A percentile compares a stretch with the other conserved stretches of the same genome.
Conservation (phyloP, 1,284 basidiomycete species). For the Ustilago hordei region DNA sequence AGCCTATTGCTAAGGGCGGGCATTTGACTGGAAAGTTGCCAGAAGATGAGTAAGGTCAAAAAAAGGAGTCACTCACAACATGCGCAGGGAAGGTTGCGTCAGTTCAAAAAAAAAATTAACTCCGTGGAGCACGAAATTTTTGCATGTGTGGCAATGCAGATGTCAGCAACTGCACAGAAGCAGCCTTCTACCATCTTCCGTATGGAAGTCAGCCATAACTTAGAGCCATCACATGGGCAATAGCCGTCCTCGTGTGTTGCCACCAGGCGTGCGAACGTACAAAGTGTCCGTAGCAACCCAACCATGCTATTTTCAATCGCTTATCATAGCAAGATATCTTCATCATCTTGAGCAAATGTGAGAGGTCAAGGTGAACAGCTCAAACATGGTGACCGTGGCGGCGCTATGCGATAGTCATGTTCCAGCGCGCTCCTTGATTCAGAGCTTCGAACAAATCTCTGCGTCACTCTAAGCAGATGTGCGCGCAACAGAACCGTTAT, state of each 20-base stretch:
- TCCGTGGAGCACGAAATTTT: not conserved
- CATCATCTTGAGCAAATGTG: no score
- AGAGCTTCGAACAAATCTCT: not conserved
- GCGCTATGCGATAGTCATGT: not conserved
- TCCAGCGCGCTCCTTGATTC: not conserved
- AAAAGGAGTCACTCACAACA: no score
- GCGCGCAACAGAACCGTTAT: not conserved
- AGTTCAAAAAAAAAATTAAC: not conserved
- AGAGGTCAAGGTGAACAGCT: not conserved
- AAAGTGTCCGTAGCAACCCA: no score
- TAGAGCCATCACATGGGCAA: no score
- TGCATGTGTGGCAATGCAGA: not conserved
- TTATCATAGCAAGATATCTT: no score
- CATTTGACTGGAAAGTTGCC: no score
- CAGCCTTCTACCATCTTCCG: slow-evolving; percentile 5
- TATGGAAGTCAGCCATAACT: not conserved
- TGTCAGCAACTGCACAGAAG: not conserved
- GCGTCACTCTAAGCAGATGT: not conserved
- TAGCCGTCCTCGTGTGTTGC: no score
- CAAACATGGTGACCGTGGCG: not conserved
- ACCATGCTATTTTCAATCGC: no score
- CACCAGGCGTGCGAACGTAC: no score
- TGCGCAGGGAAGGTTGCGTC: not conserved
- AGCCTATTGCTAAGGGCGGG: no score
- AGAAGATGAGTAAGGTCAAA: no score